phyloP scores from a whole-genome alignment of 441 rosid genomes.

The California macrophylla region DNA sequence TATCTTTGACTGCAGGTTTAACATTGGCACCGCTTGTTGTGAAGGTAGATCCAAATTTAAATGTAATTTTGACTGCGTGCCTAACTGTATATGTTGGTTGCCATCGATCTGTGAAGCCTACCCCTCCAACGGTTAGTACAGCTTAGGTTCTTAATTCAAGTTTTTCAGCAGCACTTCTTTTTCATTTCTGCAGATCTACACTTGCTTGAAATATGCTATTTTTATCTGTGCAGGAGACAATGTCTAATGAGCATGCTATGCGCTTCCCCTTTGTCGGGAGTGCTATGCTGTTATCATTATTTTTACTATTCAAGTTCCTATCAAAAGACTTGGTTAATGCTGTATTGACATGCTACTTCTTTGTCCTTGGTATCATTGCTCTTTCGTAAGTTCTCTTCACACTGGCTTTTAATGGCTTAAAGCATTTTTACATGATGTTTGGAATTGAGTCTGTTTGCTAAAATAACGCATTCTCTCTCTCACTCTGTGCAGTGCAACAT shows the following conservation, averaged over 20 bases:
- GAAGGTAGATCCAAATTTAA: slow-evolving; percentile 73
- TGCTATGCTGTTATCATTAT: slow-evolving; percentile 85
- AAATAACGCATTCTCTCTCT: background rate
- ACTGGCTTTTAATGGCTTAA: background rate
- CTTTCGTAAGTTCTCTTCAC: slow-evolving; percentile 52
- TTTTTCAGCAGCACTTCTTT: background rate
- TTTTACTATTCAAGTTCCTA: slow-evolving; percentile 88
- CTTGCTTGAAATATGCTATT: slow-evolving; percentile 13
- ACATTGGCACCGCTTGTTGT: slow-evolving; percentile 78
- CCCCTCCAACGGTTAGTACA: slow-evolving; percentile 70
- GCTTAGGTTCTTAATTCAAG: background rate
- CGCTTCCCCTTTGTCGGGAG: slow-evolving; percentile 96
- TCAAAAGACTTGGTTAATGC: slow-evolving; percentile 94
- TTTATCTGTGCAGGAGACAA: slow-evolving; percentile 61
- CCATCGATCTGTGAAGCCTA: slow-evolving; percentile 74
- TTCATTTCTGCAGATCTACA: background rate
- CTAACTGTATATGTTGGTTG: slow-evolving; percentile 79
- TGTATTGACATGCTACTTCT: slow-evolving; percentile 87
- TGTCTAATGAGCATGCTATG: slow-evolving; percentile 98
- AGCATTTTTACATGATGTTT: background rate
- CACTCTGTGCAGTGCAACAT: slow-evolving; percentile 56
- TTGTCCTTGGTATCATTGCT: slow-evolving; percentile 79
- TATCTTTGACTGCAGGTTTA: slow-evolving; percentile 45
- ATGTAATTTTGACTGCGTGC: slow-evolving; percentile 83
- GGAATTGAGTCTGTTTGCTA: background rate